Evolutionary conservation across 139 green algal species (phyloP), one percentile per base, ranked within the genome.

Genomic region (Chlorella sorokiniana): DNA sequence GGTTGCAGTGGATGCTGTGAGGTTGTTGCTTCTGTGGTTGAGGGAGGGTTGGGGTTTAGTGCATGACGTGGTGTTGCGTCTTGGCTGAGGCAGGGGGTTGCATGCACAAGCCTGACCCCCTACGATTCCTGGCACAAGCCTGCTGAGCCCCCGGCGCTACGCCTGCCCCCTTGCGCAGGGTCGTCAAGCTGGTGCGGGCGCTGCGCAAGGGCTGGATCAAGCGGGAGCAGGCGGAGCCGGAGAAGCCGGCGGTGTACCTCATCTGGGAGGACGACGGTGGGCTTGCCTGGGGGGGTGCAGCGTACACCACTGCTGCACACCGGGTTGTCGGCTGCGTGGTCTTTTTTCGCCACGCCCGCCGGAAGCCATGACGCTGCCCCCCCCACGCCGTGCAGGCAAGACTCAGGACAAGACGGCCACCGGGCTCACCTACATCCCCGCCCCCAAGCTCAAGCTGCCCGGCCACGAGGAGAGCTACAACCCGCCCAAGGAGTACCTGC

Each of bases 381-480:
- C 18, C 42, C n/a, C 63, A 22, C 63, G n/a, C n/a, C 16, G n/a
- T 22, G 29, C 79, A 84, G 81, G 83, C 70, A 37, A 83, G 44
- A 87, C 56, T 5, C 75, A 59, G 6, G 83, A 85, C 80, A 95
- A 96, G 88, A 95, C 91, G 1, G 90, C 86, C 48, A 84, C 75
- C 0, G 93, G 95, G 2, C 91, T 99, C 11, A 91, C 93, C 0
- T 98, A 98, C 89, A 95, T 99, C 51, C 91, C 96, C 18, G 86
- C 96, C 1, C 90, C 96, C 40, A 98, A 98, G 82, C 87, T 89
- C 25, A 90, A 96, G 82, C 93, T 98, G 83, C 96, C 96, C 4
- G 91, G 92, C 6, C 94, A 98, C 83, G 95, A 92, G 67, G 95
- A 98, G 88, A 95, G 86, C 37, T 99, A 99, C 92, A 98, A 99